Evolutionary conservation across 2,329 filamentous ascomycete genomes (phyloP), one percentile per base, ranked within the genome.

Genomic region (Ramularia collo-cygni): DNA sequence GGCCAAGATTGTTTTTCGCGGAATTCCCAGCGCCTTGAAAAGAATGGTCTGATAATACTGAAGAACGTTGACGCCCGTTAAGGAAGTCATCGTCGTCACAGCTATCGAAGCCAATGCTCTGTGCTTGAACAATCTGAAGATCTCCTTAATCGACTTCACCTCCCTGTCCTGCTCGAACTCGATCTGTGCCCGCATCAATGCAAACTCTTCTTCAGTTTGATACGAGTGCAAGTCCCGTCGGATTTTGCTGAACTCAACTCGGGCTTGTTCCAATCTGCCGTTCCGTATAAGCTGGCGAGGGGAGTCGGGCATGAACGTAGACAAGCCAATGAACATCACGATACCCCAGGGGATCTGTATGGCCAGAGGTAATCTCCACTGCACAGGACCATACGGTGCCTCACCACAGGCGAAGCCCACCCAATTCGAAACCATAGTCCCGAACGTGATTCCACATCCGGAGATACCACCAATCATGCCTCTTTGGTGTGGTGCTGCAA

Each of bases 41-140:
- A 76, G 56, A 8, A 68, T 75, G 1, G 73, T 74, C 30, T 53
- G 48, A 26, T 52, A 55, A 37, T 54, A 56, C 53, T 70, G 73
- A 27, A 77, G 76, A 1, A 76, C 74, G 50, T 77, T 77, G 27
- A 76, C 70, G 8, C 74, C 74, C 1, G 74, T 77, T 28, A 76
- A 51, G 47, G 65, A 69, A 0, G 74, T 77, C 69, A 77, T 74
- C 2, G 72, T 75, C 56, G 77, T 74, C 2, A 76, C 74, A 2
- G 69, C 68, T 50, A 77, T 71, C 1, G 69, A 70, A 57, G 72
- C 72, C 35, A 76, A 47, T 5, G 67, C 72, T 16, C 74, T 66
- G 43, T 68, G 72, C 10, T 72, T 61, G 48, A 71, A 77, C 5
- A 76, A 52, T 31, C 49, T 62, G 40, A 71, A 77, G 28, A 76